Evolutionary conservation across 768 basidiomycete genomes (phyloP).

Genomic region (Mrakia blollopis): DNA sequence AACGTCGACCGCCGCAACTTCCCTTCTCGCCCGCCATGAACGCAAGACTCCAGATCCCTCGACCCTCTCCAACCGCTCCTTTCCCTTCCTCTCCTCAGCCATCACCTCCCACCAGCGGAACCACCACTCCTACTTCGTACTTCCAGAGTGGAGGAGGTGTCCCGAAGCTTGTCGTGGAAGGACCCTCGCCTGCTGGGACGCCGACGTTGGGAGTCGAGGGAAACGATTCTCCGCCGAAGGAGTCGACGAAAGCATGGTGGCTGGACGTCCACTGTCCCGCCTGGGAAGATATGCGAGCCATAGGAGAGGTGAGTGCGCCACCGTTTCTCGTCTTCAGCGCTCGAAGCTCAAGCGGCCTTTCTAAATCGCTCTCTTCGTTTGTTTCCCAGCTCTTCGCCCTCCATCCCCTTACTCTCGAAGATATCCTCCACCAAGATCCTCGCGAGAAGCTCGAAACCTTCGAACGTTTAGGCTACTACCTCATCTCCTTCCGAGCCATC

Average conservation of each 20-base stretch:
- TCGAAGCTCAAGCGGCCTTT: neutral
- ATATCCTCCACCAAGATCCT: conserved; percentile 84
- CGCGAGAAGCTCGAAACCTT: conserved; percentile 88
- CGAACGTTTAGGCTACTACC: conserved; percentile 83
- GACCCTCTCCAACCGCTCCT: neutral
- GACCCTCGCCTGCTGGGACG: neutral
- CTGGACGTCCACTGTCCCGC: conserved; percentile 81
- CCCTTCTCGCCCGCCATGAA: neutral
- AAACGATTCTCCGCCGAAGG: conserved; percentile 34
- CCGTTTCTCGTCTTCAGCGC: neutral
- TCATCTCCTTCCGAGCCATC: conserved; percentile 77
- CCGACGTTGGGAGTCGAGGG: conserved; percentile 25
- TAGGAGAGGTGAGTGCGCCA: conserved; percentile 64
- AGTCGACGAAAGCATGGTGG: conserved; percentile 64
- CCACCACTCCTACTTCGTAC: neutral
- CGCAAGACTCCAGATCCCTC: conserved; percentile 1
- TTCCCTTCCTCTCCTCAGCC: conserved; percentile 1
- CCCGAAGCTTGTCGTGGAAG: neutral
- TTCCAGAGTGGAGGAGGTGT: too few species aligned
- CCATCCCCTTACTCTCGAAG: conserved; percentile 88
- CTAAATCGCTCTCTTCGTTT: neutral
- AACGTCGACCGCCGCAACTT: conserved; percentile 10
- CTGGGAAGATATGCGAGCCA: conserved; percentile 77
- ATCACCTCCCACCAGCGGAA: neutral
- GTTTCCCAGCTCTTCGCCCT: conserved; percentile 65